phyloP scores from a whole-genome alignment of 1,284 basidiomycete species.

The Mycena sp. region DNA sequence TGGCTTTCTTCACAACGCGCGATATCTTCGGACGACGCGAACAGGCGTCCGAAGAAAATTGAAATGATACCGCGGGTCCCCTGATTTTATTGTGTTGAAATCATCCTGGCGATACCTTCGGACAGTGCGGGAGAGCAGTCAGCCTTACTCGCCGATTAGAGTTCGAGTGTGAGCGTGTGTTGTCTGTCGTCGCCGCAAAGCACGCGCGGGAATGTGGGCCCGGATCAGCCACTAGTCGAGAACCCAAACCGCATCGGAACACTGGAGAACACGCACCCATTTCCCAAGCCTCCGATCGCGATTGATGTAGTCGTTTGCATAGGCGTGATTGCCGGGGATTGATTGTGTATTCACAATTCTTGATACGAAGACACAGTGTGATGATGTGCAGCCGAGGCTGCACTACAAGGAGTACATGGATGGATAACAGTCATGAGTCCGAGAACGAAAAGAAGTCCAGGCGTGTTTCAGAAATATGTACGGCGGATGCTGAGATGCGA shows the following conservation, averaged over 20 bases:
- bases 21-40: too few species aligned
- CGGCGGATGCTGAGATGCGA: constrained; percentile 26
- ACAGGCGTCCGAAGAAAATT: too few species aligned
- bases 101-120: too few species aligned
- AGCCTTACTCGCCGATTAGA: too few species aligned
- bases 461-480: constrained; percentile 12
- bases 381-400: constrained; percentile 26
- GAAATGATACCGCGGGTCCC: too few species aligned
- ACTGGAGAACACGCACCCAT: not conserved
- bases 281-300: not conserved
- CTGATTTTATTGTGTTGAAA: too few species aligned
- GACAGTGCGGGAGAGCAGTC: too few species aligned
- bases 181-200: not conserved
- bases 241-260: constrained; percentile 1
- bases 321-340: constrained; percentile 17
- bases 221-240: constrained; percentile 13
- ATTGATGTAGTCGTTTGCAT: not conserved
- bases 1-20: too few species aligned
- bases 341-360: not conserved
- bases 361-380: constrained; percentile 16
- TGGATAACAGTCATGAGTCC: constrained; percentile 20
- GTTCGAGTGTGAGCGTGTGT: not conserved
- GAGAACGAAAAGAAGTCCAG: constrained; percentile 21
- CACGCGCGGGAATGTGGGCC: not conserved
- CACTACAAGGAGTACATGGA: constrained; percentile 18